phyloP scores from a whole-genome alignment of 179 eudicot species.

The Beta macrorhiza region DNA sequence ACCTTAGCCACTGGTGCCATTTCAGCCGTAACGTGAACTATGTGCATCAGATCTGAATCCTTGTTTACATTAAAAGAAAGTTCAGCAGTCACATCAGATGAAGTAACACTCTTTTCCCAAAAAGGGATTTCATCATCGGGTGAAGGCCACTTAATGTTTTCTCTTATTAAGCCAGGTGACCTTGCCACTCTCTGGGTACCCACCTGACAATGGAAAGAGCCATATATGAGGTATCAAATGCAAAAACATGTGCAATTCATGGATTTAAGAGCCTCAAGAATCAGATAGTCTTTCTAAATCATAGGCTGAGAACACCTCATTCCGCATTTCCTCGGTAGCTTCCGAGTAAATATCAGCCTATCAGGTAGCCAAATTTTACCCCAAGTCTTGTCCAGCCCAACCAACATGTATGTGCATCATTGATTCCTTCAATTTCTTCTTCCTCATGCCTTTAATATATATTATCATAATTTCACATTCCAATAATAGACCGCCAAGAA shows the following conservation, averaged over 20 bases:
- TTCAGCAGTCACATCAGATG: slow-evolving; percentile 38
- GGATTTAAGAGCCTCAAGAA: not conserved
- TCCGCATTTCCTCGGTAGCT: not conserved
- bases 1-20: slow-evolving; percentile 94
- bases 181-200: slow-evolving; percentile 30
- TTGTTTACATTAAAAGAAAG: slow-evolving; percentile 34
- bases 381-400: not conserved
- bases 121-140: slow-evolving; percentile 71
- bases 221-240: not conserved
- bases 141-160: slow-evolving; percentile 60
- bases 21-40: slow-evolving; percentile 82
- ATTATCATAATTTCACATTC: not conserved
- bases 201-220: slow-evolving; percentile 34
- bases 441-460: not conserved
- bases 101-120: slow-evolving; percentile 54
- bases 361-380: not conserved
- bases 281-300: not conserved
- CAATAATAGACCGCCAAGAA: too few species aligned
- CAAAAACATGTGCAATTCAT: not conserved
- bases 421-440: not conserved
- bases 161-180: slow-evolving; percentile 27
- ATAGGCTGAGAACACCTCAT: not conserved
- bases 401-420: not conserved
- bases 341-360: not conserved
- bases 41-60: slow-evolving; percentile 57